Conservation (phyloP, 2,329 filamentous ascomycete species). For the Aspergillus piperis region DNA sequence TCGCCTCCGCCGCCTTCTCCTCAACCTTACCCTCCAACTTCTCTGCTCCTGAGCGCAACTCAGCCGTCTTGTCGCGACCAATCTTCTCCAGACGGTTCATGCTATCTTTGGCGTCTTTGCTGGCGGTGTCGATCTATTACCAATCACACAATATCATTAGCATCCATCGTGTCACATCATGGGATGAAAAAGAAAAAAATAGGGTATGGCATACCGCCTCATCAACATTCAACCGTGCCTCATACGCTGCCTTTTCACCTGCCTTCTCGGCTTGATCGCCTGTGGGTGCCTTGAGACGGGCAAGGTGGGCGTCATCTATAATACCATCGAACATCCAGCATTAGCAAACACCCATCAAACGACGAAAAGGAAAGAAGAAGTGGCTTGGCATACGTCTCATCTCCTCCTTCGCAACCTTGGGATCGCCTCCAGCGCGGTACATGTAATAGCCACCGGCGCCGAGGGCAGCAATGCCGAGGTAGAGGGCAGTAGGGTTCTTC, state of each 20-base stretch:
- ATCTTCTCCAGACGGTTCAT: constrained; percentile 50
- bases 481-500: constrained; percentile 39
- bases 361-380: too few relatives aligned
- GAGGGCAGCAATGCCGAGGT: constrained; percentile 59
- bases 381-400: constrained; percentile 67
- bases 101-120: constrained; percentile 54
- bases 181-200: background rate
- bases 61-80: constrained; percentile 61
- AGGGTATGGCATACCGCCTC: constrained; percentile 58
- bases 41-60: constrained; percentile 60
- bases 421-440: constrained; percentile 78
- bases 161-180: background rate
- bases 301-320: constrained; percentile 73
- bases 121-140: constrained; percentile 61
- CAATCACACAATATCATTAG: background rate
- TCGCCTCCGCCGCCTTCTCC: constrained; percentile 75
- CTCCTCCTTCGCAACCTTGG: constrained; percentile 81
- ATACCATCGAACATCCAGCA: background rate
- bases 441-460: constrained; percentile 84
- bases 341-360: background rate
- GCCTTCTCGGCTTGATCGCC: constrained; percentile 66
- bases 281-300: constrained; percentile 66
- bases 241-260: constrained; percentile 61
- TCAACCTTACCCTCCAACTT: constrained; percentile 81
- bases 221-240: constrained; percentile 68